Base-by-base conservation (phyloP, 2,329 filamentous ascomycete genomes). In the Orbilia blumenaviensis region DNA sequence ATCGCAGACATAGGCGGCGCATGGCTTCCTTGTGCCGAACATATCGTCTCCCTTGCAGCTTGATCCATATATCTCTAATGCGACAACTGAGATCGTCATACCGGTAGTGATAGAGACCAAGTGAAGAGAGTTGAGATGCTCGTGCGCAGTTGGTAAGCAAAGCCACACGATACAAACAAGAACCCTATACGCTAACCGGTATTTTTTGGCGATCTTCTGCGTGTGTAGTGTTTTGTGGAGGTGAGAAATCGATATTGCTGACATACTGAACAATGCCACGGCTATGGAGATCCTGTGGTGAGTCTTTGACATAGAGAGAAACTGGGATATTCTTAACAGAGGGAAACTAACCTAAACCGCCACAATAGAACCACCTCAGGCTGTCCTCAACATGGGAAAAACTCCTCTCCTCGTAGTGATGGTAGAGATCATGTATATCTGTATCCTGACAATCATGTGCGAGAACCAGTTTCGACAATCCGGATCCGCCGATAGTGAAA, bases 281-380 rank as follows among this genome's bases (percentile, higher is more conserved):
- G 82, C 83, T 82, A 38, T 8, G 25, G 3, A 14, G 3, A 32
- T 21, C 32, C 52, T 14, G 25, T 6, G 6, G 23, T 18, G 2
- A 61, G 44, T 5, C 16, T 27, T 23, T 23, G 69, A 52, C n/a
- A 18, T 21, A 42, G 2, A n/a, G 3, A 21, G 9, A 16, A 38
- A 90, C 82, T 0, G 87, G 14, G 12, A 12, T 34, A 8, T 56
- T 56, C 21, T 23, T 12, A n/a, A 0, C 14, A 21, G 5, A 14
- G 16, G n/a, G 7, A 12, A 16, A 84, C 12, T 88, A 82, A 23
- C 86, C 87, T 1, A 90, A 83, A 0, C 89, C 89, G n/a, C 84
- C 85, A 81, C 88, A 90, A 81, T 90, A 90, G 81, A 88, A 90
- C 84, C 88, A 89, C 12, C 88, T 85, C 16, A 89, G 83, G 1